Base-by-base conservation (phyloP, 768 basidiomycete genomes). In the Lactarius akahatsu region DNA sequence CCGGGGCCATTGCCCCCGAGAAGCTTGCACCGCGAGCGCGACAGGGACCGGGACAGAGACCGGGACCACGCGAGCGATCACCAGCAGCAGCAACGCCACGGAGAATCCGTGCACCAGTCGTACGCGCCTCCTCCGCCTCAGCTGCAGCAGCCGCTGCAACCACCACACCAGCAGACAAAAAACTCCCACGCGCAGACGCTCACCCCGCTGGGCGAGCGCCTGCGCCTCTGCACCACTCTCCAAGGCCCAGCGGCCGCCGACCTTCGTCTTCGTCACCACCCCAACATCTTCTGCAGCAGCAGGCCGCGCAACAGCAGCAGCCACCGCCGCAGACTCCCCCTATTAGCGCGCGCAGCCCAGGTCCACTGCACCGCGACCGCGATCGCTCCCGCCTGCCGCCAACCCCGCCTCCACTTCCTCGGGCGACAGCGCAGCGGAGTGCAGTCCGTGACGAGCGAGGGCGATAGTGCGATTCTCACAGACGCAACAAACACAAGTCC, bases 141-240 rank as follows among this genome's bases (percentile, higher is more conserved):
- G 23, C 47, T 58, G 65, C 65, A 66, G 65, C 65, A 66, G 57
- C 61, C 61, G 47, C 65, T 62, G 61, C 54, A 62, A 43, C 62
- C 58, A 59, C 62, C 16, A 20, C 66, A 62, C 11, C 62, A 59
- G 50, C 66, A 67, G 66, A 61, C 67, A 69, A 71, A 71, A 71
- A 71, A 71, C 68, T 69, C 16, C 64, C 50, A 10, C 68, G 70
- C 70, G 70, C 70, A 71, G 70, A 71, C 70, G 62, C 62, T 71
- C 64, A 71, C 62, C 70, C 68, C 70, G 70, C 70, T 71, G 70
- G 70, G 70, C 70, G 70, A 71, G 65, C 68, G 70, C 64, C 70
- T 71, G 70, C 70, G 70, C 70, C 52, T 36, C 61, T 54, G 56
- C 60, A 56, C 47, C 57, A 15, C 36, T 61, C 70, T 34, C 64